A percentile compares a stretch with the other conserved stretches of the same genome.
These are phyloP conservation scores for Colletotrichum camelliae DNA, from an alignment of 2,329 filamentous ascomycete species.

Conservation along the genomic window DNA sequence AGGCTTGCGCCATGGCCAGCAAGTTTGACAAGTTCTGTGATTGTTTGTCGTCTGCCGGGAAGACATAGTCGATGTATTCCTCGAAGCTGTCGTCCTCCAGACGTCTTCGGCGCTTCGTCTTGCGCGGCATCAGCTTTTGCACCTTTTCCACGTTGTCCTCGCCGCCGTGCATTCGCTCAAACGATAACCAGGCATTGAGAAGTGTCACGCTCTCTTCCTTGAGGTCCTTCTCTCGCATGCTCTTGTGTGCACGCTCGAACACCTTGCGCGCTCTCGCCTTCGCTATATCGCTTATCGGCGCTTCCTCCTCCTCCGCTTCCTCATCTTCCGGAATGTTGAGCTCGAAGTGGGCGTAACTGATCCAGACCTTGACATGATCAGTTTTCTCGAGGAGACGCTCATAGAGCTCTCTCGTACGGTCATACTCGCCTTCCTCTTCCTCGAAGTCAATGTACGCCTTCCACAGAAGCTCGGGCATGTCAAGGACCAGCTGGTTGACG, in stretches of 20 bases:
- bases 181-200: constrained; percentile 90
- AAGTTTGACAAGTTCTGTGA: constrained; percentile 83
- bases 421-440: constrained; percentile 92
- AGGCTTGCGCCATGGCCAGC: constrained; percentile 83
- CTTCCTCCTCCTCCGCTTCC: constrained; percentile 67
- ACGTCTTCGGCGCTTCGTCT: constrained; percentile 90
- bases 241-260: constrained; percentile 84
- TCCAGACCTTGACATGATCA: constrained; percentile 99
- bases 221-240: constrained; percentile 87
- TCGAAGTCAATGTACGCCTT: constrained; percentile 99
- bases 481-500: constrained; percentile 79
- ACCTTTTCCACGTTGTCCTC: constrained; percentile 79
- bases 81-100: constrained; percentile 93
- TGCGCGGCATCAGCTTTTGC: constrained; percentile 90
- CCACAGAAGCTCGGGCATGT: constrained; percentile 98
- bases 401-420: constrained; percentile 80
- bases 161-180: constrained; percentile 85
- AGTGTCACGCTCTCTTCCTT: constrained; percentile 94
- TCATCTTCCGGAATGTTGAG: constrained; percentile 86
- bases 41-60: constrained; percentile 92
- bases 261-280: constrained; percentile 82
- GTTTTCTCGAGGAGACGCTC: constrained; percentile 92
- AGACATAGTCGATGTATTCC: constrained; percentile 97
- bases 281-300: constrained; percentile 78
- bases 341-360: constrained; percentile 97